Base-by-base conservation (phyloP, 805 yeast genomes). In the Teunomyces gatunensis region DNA sequence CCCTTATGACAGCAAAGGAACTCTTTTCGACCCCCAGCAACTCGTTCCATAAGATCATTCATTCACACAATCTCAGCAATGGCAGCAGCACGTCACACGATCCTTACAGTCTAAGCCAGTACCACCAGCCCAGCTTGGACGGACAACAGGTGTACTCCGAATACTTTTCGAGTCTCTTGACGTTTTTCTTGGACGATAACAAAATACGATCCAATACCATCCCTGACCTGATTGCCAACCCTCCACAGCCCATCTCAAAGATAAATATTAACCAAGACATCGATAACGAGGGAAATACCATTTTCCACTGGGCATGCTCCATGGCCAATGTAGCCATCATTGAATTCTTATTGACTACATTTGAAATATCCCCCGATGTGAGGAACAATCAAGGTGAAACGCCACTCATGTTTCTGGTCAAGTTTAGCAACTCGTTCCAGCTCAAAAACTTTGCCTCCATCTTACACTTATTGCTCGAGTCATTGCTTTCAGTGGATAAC, bases 271-370 rank as follows among this genome's bases (percentile, higher is more conserved):
- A 89, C 59, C 88, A 89, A 29, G 84, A 97, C 1, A 87, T 95
- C 39, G 99, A 95, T 66, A 95, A 88, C 56, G 81, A 85, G 48
- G 97, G 98, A 0, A 94, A 94, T 61, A 86, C 96, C 0, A 89
- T 96, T 0, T 74, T 94, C 48, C 99, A 94, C 66, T 88, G 98
- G 95, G 95, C 97, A 3, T 84, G 97, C 12, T 88, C 97, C 0
- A 76, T 94, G 63, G 98, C 96, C 0, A 81, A 89, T 48, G 67
- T 84, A 1, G 71, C 81, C 2, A 74, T 91, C 44, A 92, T 89
- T 3, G 80, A 81, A 52, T 69, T 81, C 25, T 60, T 87, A 25
- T 55, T 85, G 17, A 64, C 83, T 34, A 74, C 89, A 12, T 85
- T 94, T 27, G 70, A 78, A 11, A 84, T 95, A 0, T 78, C 80